Conservation (phyloP, 2,329 filamentous ascomycete species). For the Cladosporium sp. region DNA sequence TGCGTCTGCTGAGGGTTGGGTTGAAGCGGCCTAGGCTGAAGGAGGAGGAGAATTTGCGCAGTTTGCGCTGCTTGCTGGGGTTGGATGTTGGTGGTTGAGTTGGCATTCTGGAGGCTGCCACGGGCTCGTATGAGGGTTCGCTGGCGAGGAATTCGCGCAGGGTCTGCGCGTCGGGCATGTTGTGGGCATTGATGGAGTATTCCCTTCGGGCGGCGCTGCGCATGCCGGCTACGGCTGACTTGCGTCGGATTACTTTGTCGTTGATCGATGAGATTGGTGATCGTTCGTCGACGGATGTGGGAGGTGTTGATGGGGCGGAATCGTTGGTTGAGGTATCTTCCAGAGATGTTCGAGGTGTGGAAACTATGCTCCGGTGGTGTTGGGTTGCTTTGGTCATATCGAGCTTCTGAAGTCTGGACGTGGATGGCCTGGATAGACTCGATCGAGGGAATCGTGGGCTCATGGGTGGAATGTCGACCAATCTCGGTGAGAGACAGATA, state of each 20-base stretch:
- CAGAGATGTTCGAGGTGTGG: constrained; percentile 3
- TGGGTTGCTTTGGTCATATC: background rate
- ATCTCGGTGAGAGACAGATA: constrained; percentile 1
- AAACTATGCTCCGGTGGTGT: constrained; percentile 5
- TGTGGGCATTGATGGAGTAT: background rate
- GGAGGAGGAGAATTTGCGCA: constrained; percentile 22
- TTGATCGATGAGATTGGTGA: constrained; percentile 5
- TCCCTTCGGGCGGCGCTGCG: background rate
- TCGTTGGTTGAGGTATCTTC: constrained; percentile 1
- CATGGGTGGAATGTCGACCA: constrained; percentile 9
- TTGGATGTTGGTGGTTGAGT: background rate
- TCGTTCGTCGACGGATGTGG: constrained; percentile 11
- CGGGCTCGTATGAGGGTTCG: background rate
- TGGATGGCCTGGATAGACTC: background rate
- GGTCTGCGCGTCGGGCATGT: constrained; percentile 2
- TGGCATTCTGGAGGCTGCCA: no score
- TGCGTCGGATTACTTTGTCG: constrained; percentile 3
- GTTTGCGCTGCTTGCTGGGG: constrained; percentile 7
- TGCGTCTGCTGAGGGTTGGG: constrained; percentile 13
- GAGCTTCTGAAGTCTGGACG: background rate
- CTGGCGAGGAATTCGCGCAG: constrained; percentile 6
- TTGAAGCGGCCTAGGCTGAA: constrained; percentile 20
- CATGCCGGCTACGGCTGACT: constrained; percentile 10
- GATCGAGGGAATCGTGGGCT: constrained; percentile 1
- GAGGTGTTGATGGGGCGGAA: constrained; percentile 9